Conservation (phyloP, 2,329 filamentous ascomycete genomes). For the Tolypocladium album region DNA sequence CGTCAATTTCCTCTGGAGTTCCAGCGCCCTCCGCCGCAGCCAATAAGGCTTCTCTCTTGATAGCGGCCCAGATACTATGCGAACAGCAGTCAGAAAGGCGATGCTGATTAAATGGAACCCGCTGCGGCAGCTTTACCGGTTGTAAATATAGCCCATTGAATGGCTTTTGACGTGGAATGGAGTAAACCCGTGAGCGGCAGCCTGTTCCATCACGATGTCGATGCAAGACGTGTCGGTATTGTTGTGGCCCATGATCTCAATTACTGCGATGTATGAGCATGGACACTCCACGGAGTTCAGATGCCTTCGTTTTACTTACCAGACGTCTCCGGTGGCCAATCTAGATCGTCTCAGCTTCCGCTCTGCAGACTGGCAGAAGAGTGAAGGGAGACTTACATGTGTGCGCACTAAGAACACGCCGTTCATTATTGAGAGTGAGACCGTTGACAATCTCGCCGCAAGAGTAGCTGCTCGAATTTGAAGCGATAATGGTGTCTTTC, state of each 20-base stretch:
- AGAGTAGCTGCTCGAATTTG: conserved; percentile 35
- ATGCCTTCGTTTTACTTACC: conserved; percentile 4
- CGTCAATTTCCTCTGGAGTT: conserved; percentile 18
- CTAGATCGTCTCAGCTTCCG: conserved; percentile 3
- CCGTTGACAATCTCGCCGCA: conserved; percentile 29
- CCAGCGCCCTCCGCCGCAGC: conserved; percentile 18
- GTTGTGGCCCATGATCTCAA: conserved; percentile 21
- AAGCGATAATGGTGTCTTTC: conserved; percentile 27
- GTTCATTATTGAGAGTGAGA: conserved; percentile 19
- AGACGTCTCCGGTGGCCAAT: conserved; percentile 21
- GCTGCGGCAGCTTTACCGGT: conserved; percentile 7
- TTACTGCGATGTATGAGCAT: conserved; percentile 4
- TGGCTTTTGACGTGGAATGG: conserved; percentile 17
- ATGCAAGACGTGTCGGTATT: conserved; percentile 11
- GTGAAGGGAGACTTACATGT: conserved; percentile 21
- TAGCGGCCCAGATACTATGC: conserved; percentile 19
- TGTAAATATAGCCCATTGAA: conserved; percentile 22
- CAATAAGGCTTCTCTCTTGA: conserved; percentile 19
- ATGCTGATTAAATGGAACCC: background rate
- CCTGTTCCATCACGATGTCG: conserved; percentile 12
- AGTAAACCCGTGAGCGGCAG: conserved; percentile 16
- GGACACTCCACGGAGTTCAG: too few species aligned
- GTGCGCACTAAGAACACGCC: conserved; percentile 30
- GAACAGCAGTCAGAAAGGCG: background rate
- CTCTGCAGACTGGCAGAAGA: background rate